Conservation (phyloP, 345 rosid species). For the Acer yangbiense region DNA sequence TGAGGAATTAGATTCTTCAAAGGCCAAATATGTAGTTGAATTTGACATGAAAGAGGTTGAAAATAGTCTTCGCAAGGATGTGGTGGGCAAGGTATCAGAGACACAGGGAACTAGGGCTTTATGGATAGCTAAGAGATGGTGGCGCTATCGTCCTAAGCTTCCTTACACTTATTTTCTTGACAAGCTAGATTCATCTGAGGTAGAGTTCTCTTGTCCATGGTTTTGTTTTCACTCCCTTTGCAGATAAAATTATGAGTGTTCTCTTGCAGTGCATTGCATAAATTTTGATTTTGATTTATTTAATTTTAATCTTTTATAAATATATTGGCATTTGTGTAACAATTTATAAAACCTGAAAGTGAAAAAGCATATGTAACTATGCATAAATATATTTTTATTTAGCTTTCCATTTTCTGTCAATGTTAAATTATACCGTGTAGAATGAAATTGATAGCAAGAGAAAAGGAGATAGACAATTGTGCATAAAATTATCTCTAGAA, state of each 20-base stretch:
- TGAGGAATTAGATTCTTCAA: conserved; percentile 61
- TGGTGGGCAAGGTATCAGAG: conserved; percentile 57
- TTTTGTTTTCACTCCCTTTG: not conserved
- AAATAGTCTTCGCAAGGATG: conserved; percentile 87
- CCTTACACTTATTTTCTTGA: conserved; percentile 93
- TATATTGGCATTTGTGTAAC: not conserved
- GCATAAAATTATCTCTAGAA: not conserved
- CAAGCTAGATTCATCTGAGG: conserved; percentile 91
- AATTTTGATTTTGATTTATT: not conserved
- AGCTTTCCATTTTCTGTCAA: not conserved
- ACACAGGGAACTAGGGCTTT: conserved; percentile 74
- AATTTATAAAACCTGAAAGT: not conserved
- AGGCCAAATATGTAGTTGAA: conserved; percentile 82
- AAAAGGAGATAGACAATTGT: not conserved
- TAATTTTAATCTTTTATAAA: not conserved
- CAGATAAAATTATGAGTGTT: conserved; percentile 3
- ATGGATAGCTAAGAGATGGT: conserved; percentile 99
- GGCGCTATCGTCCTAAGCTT: conserved; percentile 93
- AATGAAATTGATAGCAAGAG: not conserved
- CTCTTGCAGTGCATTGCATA: not conserved
- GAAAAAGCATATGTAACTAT: not conserved
- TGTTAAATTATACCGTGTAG: not conserved
- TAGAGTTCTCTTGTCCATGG: conserved; percentile 22
- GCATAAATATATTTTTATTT: not conserved
- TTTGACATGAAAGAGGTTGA: conserved; percentile 98